Base-by-base conservation (phyloP, 2,329 filamentous ascomycete species). In the Exophiala lecanii-corni region DNA sequence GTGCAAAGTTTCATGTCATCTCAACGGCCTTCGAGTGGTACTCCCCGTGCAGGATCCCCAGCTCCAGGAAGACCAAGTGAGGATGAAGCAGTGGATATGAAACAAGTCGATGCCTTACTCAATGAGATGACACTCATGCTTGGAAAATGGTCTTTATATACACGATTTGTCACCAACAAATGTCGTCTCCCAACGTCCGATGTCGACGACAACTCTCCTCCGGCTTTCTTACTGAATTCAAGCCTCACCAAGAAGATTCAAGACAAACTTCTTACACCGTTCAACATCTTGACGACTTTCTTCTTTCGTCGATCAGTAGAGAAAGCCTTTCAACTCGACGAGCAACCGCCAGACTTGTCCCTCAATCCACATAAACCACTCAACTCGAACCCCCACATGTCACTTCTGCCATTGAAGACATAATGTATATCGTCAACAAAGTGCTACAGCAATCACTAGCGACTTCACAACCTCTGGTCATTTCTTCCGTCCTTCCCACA, bases 361-460 rank as follows among this genome's bases (percentile, higher is more conserved):
- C 72, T 98, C 23, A 87, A 82, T 59, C 73, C 83, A 31, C 82
- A 76, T 57, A 85, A 76, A 58, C 73, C 83, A 3, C 72, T 95
- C 32, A 79, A 84, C 39, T 78, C 82, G 45, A 88, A 89, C 55
- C 78, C 88, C 92, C 92, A 1, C 94, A 87, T 59, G 95, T 98
- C 57, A 91, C 92, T 32, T 89, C 89, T 2, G 89, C 91, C 0
- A 89, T 98, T 6, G 92, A 98, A 69, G 92, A 96, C 67, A 89
- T 97, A 59, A 97, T 98, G 91, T 98, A 97, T 66, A 96, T 98
- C 56, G 86, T 95, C 61, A 94, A 94, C 61, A 84, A 91, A 38
- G 85, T 97, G 23, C 74, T 97, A 5, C 84, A 94, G 52, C 83
- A 91, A 53, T 86, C 88, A 0, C 72, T 97, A 16, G 84, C 86